Evolutionary conservation across 2,329 filamentous ascomycete genomes (phyloP).

Genomic region (Phoma sp.): DNA sequence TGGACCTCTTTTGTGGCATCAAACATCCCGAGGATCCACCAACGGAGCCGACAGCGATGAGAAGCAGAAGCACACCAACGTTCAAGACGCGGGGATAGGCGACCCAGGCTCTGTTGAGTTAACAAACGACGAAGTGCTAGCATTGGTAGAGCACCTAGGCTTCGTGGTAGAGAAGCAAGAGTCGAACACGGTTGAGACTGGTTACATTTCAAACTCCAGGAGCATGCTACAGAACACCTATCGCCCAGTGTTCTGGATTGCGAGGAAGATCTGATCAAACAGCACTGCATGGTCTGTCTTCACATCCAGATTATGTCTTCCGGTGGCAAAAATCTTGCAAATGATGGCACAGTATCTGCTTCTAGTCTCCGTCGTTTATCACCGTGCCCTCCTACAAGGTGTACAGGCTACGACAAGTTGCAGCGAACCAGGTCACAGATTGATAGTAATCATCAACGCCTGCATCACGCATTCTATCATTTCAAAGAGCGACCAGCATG

Average conservation of each 20-base stretch:
- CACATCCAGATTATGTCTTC: background rate
- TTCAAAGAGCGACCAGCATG: background rate
- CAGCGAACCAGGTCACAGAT: background rate
- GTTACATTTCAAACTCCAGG: constrained; percentile 83
- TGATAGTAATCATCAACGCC: background rate
- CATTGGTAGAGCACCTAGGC: constrained; percentile 74
- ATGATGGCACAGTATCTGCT: background rate
- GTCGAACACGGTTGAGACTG: constrained; percentile 65
- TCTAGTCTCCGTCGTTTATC: background rate
- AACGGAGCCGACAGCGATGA: constrained; percentile 16
- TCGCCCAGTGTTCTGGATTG: constrained; percentile 82
- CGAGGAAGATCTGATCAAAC: constrained; percentile 64
- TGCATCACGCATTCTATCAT: background rate
- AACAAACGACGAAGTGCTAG: constrained; percentile 84
- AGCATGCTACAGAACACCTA: constrained; percentile 91
- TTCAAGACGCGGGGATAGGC: constrained; percentile 68
- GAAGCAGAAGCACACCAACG: constrained; percentile 1
- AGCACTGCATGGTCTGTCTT: too few relatives aligned
- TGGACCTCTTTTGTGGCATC: constrained; percentile 94
- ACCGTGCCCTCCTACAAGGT: background rate
- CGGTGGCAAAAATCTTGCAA: background rate
- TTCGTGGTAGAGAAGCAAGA: constrained; percentile 74
- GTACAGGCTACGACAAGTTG: background rate
- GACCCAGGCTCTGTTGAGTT: constrained; percentile 92
- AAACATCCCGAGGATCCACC: constrained; percentile 72